Conservation (phyloP, 345 rosid species). For the Geranium brycei region DNA sequence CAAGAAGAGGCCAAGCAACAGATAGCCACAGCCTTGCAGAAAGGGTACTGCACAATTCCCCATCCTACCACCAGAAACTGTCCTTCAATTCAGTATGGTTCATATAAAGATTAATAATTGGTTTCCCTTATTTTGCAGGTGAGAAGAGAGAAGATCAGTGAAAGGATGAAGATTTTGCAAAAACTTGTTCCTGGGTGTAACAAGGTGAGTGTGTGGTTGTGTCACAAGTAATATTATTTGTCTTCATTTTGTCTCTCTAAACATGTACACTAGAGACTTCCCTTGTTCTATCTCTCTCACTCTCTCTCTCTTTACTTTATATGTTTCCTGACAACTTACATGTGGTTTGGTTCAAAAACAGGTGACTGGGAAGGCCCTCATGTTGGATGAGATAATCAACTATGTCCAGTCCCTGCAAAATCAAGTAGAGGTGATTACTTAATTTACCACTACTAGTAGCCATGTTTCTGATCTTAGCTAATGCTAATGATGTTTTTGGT, state of each 20-base stretch:
- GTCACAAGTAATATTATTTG: not conserved
- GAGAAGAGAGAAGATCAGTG: conserved; percentile 70
- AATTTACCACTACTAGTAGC: too few species aligned
- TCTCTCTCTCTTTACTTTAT: not conserved
- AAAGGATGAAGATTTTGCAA: conserved; percentile 52
- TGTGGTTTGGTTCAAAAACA: conserved; percentile 26
- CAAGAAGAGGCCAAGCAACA: conserved; percentile 77
- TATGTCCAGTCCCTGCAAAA: conserved; percentile 71
- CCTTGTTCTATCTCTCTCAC: not conserved
- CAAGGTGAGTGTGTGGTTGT: conserved; percentile 28
- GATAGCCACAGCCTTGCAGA: conserved; percentile 73
- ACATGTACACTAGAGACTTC: not conserved
- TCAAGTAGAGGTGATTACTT: conserved; percentile 59
- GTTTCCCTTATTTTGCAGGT: conserved; percentile 22
- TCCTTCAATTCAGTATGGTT: too few species aligned
- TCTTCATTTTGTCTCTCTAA: conserved; percentile 1
- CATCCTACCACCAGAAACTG: conserved; percentile 3
- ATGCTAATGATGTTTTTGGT: conserved; percentile 16
- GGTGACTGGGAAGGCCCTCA: conserved; percentile 72
- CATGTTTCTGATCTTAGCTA: too few species aligned
- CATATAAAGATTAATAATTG: conserved; percentile 2
- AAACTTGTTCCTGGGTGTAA: conserved; percentile 73
- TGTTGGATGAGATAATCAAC: conserved; percentile 79
- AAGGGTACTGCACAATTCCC: conserved; percentile 33
- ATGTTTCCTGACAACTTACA: conserved; percentile 16